phyloP scores from a whole-genome alignment of 495 filamentous ascomycete species.

The Aspergillus sparsus region DNA sequence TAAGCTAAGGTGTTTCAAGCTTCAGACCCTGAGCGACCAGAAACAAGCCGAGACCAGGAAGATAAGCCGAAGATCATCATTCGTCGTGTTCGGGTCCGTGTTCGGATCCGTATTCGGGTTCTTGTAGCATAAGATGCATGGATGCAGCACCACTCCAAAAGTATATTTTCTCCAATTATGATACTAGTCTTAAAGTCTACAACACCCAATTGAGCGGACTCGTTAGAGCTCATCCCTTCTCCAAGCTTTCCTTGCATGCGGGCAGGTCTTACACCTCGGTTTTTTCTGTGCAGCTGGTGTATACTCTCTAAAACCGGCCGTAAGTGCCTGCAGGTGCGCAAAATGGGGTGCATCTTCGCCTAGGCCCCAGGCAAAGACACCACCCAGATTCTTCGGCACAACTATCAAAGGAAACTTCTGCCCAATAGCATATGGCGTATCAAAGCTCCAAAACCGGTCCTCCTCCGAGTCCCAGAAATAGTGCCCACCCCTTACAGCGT shows the following conservation, averaged over 20 bases:
- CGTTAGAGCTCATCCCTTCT: no score
- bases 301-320: neutral
- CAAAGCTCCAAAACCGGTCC: slow-evolving; percentile 73
- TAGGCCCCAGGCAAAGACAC: slow-evolving; percentile 74
- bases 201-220: no score
- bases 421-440: slow-evolving; percentile 60
- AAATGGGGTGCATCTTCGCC: slow-evolving; percentile 67
- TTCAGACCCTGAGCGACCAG: neutral
- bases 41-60: neutral
- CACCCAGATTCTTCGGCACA: slow-evolving; percentile 57
- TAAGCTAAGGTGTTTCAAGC: neutral
- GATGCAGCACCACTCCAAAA: no score
- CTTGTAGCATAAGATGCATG: neutral
- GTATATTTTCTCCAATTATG: no score
- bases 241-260: no score
- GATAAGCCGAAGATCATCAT: neutral
- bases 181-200: no score
- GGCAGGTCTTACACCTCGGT: no score
- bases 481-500: slow-evolving; percentile 60
- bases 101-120: neutral
- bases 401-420: slow-evolving; percentile 65
- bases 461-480: slow-evolving; percentile 65
- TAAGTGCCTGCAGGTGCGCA: slow-evolving; percentile 54
- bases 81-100: slow-evolving; percentile 16
- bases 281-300: no score